Conservation (phyloP, 2,329 filamentous ascomycete species). For the Lecanoromycetidae sp. region DNA sequence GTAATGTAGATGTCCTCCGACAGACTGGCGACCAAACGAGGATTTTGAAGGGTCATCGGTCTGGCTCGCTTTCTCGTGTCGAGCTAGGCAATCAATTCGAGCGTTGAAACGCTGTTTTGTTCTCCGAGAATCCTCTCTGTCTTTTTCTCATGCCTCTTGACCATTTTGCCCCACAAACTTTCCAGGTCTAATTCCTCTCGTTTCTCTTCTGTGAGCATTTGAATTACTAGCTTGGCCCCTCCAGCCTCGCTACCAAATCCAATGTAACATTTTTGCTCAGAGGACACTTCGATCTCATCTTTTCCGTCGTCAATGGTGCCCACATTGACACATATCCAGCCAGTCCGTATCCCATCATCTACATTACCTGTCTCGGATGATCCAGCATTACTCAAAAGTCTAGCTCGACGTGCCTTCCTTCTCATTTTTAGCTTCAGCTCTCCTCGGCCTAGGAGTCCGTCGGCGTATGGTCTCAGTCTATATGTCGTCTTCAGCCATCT, state of each 20-base stretch:
- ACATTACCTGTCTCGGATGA: conserved; percentile 46
- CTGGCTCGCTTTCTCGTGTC: conserved; percentile 3
- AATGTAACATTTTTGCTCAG: conserved; percentile 40
- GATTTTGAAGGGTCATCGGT: too few relatives aligned
- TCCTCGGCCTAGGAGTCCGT: conserved; percentile 78
- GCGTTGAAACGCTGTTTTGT: conserved; percentile 15
- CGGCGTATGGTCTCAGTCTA: conserved; percentile 63
- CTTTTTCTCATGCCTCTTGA: conserved; percentile 31
- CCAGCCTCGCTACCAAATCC: conserved; percentile 57
- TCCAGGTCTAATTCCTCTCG: conserved; percentile 55
- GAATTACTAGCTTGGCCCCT: conserved; percentile 53
- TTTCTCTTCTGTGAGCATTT: conserved; percentile 62
- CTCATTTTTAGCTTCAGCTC: conserved; percentile 80
- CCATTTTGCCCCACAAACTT: conserved; percentile 44
- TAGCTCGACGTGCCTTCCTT: conserved; percentile 67
- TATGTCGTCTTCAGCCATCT: conserved; percentile 68
- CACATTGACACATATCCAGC: conserved; percentile 92
- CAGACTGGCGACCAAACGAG: too few relatives aligned
- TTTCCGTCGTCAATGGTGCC: conserved; percentile 52
- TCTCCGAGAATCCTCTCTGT: conserved; percentile 17
- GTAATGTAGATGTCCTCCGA: too few relatives aligned
- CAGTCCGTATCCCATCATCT: conserved; percentile 81
- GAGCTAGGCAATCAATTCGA: too few relatives aligned
- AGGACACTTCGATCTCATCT: conserved; percentile 15
- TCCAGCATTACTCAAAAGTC: conserved; percentile 63